Evolutionary conservation across 371 early-diverging fungal species (phyloP), one percentile per base, ranked within the genome.

Genomic region (Apophysomyces ossiformis): DNA sequence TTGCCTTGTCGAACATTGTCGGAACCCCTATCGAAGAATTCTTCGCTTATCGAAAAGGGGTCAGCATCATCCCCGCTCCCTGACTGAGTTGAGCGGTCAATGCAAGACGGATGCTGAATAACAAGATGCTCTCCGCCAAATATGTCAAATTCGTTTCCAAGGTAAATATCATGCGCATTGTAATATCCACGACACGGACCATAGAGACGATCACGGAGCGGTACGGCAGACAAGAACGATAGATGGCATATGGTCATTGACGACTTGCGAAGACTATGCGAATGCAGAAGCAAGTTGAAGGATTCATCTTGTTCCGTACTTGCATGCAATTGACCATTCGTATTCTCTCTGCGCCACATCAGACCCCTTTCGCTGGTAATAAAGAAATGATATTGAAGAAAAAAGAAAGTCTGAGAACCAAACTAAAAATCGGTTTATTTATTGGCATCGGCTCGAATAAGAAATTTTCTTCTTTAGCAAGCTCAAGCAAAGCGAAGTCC

Each of bases 121-220:
- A 47, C 18, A 47, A 47, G 47, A 47, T 47, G 47, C 16, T 47
- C 47, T 47, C 47, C 47, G 47, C 47, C 47, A 47, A 47, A 47
- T 7, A 47, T 47, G 4, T 47, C 47, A 18, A 47, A 47, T 47
- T 47, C 47, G n/a, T 47, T 47, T 9, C 47, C 47, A 47, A 47
- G 47, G n/a, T 47, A 47, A 16, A 47, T 47, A 47, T 47, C 47
- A 47, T 47, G 11, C 7, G 47, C 47, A 7, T 47, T n/a, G n/a
- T 47, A 47, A 4, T 47, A 47, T n/a, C 47, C 47, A 47, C 47
- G 47, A 18, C 47, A 47, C 16, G 47, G 47, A 18, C 47, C 47
- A 18, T 47, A 47, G 18, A 47, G 47, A 47, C 47, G 47, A 47
- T 47, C 47, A 47, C 47, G 47, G 18, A 47, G 47, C 7, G 47